Evolutionary conservation across 1,284 basidiomycete genomes (phyloP), one percentile per base, ranked within the genome.

Genomic region (Tylopilus orsonianus): DNA sequence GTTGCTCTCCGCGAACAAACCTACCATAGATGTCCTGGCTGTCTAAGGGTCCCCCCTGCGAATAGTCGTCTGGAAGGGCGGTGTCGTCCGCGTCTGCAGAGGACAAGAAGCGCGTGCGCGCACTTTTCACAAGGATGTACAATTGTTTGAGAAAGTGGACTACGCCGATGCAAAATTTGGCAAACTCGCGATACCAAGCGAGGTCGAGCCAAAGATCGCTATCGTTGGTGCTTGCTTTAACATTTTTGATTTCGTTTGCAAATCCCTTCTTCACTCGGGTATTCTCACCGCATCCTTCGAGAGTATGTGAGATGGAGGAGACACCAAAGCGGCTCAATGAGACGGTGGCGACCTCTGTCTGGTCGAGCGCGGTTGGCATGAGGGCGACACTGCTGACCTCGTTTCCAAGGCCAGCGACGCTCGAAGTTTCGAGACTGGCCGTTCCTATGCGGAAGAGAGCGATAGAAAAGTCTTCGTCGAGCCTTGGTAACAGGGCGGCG

Each of bases 401-500:
- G 58, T 90, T 87, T 2, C 83, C 82, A 58, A 86, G 75, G 1
- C 87, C 87, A 16, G 80, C 75, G 16, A 85, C 73, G 44, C 79
- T 80, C 0, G 85, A 87, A 0, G 83, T 82, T 61, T 89, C 86
- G 41, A 90, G 69, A 58, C 83, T 85, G 2, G 84, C 85, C 1
- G 83, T 85, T 8, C 85, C 85, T 14, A 87, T 71, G 19, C 87
- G 78, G 42, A 88, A 71, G 27, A 90, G 71, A 4, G 83, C 77
- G 22, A 87, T 75, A 4, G 80, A 78, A 64, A 85, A 90, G 61
- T 90, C 87, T 62, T 89, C 87, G 29, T 89, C 84, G 63, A 74
- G 75, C 40, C 67, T 70, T 10, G 77, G 78, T 39, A 74, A 57
- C 30, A 80, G 61, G 36, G 65, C 68, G 24, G 62, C 62, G 12